Percentiles rank a stretch among this genome's conserved stretches.
phyloP scores from a whole-genome alignment of 129 eudicot species.

The Tanacetum coccineum region DNA sequence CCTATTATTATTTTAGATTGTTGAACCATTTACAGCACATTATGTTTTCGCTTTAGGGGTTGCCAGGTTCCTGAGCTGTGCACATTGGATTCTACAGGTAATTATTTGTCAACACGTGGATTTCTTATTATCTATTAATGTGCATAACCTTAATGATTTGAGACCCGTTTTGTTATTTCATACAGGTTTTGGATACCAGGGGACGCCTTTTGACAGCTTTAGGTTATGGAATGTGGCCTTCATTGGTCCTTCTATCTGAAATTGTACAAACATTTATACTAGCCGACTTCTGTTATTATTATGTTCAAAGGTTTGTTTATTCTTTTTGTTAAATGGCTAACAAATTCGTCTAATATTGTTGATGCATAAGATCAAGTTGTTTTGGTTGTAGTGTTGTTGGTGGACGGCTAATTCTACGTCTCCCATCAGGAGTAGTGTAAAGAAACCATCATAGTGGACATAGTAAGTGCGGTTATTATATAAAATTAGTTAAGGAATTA shows the following conservation, averaged over 20 bases:
- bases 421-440: slow-evolving; percentile 60
- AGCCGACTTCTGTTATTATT: slow-evolving; percentile 50
- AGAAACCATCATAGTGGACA: not conserved
- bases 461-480: not conserved
- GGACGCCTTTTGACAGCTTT: slow-evolving; percentile 44
- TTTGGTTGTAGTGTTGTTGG: slow-evolving; percentile 43
- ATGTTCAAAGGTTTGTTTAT: slow-evolving; percentile 39
- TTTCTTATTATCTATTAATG: not conserved
- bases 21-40: slow-evolving; percentile 70
- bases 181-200: slow-evolving; percentile 42
- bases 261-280: slow-evolving; percentile 47
- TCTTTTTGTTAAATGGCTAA: not conserved
- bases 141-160: not conserved
- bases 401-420: slow-evolving; percentile 48
- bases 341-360: too few species aligned
- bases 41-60: slow-evolving; percentile 63
- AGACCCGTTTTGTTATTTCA: not conserved
- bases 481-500: slow-evolving; percentile 2
- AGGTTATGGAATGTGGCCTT: slow-evolving; percentile 52
- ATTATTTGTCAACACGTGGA: not conserved
- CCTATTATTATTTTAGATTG: slow-evolving; percentile 32
- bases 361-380: not conserved
- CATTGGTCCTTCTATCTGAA: slow-evolving; percentile 46
- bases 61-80: slow-evolving; percentile 60
- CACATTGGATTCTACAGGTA: slow-evolving; percentile 57